Percentiles rank a stretch among this genome's conserved stretches.
Conservation (phyloP, 2,329 filamentous ascomycete species). For the Pseudogymnoascus sp. region DNA sequence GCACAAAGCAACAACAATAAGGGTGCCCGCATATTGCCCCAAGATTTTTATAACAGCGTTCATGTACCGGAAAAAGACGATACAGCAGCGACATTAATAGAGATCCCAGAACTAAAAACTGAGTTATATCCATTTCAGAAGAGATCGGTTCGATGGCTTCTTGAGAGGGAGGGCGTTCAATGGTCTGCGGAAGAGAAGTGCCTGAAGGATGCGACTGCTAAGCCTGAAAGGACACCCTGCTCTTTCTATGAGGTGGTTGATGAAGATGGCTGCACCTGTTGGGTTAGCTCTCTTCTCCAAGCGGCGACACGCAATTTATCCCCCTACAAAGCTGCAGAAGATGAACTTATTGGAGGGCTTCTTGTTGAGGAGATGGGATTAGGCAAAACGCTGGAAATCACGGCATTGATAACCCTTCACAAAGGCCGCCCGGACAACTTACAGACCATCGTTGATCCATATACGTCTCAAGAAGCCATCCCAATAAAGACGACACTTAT, state of each 20-base stretch:
- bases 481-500: conserved; percentile 55
- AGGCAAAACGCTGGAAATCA: conserved; percentile 72
- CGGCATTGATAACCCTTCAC: conserved; percentile 64
- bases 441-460: conserved; percentile 32
- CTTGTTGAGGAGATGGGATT: conserved; percentile 79
- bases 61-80: conserved; percentile 51
- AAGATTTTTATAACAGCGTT: conserved; percentile 65
- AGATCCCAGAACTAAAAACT: conserved; percentile 41
- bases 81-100: conserved; percentile 33
- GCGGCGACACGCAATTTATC: conserved; percentile 46
- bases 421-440: conserved; percentile 31
- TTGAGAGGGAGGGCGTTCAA: conserved; percentile 57
- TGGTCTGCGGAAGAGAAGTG: conserved; percentile 32
- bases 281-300: conserved; percentile 59
- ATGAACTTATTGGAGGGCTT: conserved; percentile 49
- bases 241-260: conserved; percentile 44
- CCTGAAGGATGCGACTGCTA: background rate
- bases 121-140: conserved; percentile 67
- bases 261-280: conserved; percentile 41
- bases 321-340: conserved; percentile 35
- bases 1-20: conserved; percentile 8
- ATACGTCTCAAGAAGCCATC: conserved; percentile 34
- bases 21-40: conserved; percentile 36
- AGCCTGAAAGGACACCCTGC: background rate
- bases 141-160: conserved; percentile 63